These are phyloP conservation scores for Lumnitzera racemosa DNA, from an alignment of 345 rosid species.

Conservation along the genomic window DNA sequence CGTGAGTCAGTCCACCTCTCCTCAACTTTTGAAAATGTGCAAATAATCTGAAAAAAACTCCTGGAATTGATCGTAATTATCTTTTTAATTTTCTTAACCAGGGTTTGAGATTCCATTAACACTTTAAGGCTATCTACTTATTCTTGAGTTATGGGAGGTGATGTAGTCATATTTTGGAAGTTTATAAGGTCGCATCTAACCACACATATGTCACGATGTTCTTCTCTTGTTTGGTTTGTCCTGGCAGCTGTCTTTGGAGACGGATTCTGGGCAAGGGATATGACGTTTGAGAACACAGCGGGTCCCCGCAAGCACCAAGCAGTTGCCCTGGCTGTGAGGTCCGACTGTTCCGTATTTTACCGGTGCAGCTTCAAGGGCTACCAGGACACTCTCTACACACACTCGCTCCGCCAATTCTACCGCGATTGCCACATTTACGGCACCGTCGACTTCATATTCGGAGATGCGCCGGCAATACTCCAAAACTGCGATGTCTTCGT, in stretches of 20 bases:
- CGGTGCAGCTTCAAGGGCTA: conserved; percentile 63
- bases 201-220: not conserved
- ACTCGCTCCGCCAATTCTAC: conserved; percentile 58
- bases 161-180: no score
- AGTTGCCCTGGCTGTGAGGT: conserved; percentile 47
- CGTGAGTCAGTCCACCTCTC: no score
- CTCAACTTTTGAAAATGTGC: no score
- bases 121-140: no score
- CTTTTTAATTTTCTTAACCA: no score
- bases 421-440: conserved; percentile 68
- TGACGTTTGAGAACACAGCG: conserved; percentile 71
- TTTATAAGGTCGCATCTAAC: no score
- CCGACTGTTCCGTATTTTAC: conserved; percentile 52
- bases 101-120: no score
- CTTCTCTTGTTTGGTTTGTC: not conserved
- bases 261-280: conserved; percentile 79
- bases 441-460: conserved; percentile 70
- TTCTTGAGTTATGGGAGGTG: no score
- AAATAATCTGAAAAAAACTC: no score
- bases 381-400: conserved; percentile 61
- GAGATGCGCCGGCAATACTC: conserved; percentile 51
- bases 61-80: no score
- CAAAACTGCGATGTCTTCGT: conserved; percentile 72
- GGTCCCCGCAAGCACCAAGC: conserved; percentile 68
- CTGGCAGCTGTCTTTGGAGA: conserved; percentile 52